Percentiles rank a stretch among this genome's conserved stretches.
Conservation (phyloP, 192 early-diverging fungal species). For the Umbelopsis vinacea region DNA sequence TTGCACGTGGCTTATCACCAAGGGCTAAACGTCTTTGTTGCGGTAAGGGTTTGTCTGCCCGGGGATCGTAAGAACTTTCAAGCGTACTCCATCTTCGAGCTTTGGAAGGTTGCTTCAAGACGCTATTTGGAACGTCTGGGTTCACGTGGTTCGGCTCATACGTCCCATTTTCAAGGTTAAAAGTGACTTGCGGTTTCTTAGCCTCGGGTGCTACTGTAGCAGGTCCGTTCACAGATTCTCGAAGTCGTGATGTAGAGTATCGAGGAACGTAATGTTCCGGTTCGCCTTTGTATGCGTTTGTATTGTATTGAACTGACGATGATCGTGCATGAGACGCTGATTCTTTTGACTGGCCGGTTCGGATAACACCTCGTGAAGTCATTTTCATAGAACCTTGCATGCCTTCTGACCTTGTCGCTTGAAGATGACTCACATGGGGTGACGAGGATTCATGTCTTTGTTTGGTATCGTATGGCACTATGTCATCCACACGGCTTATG, state of each 20-base stretch:
- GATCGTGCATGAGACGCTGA: not conserved
- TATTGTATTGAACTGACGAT: not conserved
- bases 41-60: not conserved
- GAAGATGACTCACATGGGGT: not conserved
- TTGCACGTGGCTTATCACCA: not conserved
- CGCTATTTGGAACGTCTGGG: not conserved
- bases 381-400: not conserved
- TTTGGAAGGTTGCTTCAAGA: not conserved
- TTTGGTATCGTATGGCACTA: not conserved
- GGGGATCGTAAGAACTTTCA: not conserved
- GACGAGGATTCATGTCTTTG: not conserved
- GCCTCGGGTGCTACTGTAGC: not conserved
- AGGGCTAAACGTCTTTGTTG: not conserved
- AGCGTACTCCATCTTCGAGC: constrained; percentile 2
- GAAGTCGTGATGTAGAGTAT: not conserved
- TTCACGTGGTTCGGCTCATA: not conserved
- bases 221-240: not conserved
- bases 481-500: not conserved
- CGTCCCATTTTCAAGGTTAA: not conserved
- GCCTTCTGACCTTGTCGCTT: not conserved
- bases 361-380: not conserved
- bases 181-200: not conserved
- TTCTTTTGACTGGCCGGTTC: not conserved
- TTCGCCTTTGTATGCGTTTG: not conserved
- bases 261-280: not conserved